Evolutionary conservation across 1,284 basidiomycete genomes (phyloP), one percentile per base, ranked within the genome.

Genomic region (Cryptococcus floricola): DNA sequence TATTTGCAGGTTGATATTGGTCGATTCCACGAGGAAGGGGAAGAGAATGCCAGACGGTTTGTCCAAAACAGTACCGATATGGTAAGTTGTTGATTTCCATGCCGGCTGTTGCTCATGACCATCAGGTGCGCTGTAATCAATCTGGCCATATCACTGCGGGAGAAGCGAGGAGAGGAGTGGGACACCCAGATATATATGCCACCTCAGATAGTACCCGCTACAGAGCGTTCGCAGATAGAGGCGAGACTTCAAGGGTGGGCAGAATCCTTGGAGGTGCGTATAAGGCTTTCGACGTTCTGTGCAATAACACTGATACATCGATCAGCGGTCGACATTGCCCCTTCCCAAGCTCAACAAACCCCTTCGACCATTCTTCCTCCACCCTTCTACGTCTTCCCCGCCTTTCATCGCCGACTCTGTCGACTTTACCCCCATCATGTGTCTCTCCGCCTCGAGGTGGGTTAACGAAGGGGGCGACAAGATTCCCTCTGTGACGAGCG

Each of bases 41-140:
- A 98, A 98, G 78, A 85, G 91, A 14, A 88, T 95, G 62, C 95
- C 95, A 0, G 95, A 98, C 67, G 92, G 94, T 0, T 80, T 98
- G 0, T 89, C 89, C 5, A 98, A 98, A 74, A 98, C 95, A 0
- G 82, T 97, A 0, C 93, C 95, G 0, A 89, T 94, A 47, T 98
- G 95, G 95, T 65, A 23, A 23, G 25, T 39, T 4, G 12, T 16
- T 47, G 34, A 38, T 18, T 53, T 34, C 14, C 27, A 7, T 16
- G 16, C 41, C n/a, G 19, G 19, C 41, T 12, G 23, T 10, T 25
- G 4, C 31, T 31, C 10, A 51, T 18, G 14, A 6, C 25, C 6
- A 46, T 10, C 39, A 67, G 65, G 65, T 98, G 95, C 72, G 81
- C 89, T 2, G 91, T 95, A 3, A 80, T 98, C 63, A 98, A 97